phyloP scores from a whole-genome alignment of 257 asterid genomes.

The Nemophila menziesii region DNA sequence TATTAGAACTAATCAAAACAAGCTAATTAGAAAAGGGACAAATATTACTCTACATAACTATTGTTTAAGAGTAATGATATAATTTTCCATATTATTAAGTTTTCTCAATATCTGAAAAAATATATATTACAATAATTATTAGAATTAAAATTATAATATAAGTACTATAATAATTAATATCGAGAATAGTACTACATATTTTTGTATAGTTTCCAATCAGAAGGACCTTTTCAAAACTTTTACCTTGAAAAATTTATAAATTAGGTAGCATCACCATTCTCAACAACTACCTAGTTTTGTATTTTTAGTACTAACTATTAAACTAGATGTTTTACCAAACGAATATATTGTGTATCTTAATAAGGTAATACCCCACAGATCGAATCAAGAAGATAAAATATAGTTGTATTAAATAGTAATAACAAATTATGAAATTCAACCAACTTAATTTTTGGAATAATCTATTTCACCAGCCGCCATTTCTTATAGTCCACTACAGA shows the following conservation, averaged over 20 bases:
- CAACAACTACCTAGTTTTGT: slow-evolving; percentile 2
- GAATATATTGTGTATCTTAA: slow-evolving; percentile 9
- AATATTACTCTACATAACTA: too few species aligned
- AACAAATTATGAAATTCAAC: slow-evolving; percentile 15
- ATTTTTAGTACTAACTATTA: slow-evolving; percentile 12
- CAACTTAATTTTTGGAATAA: slow-evolving; percentile 22
- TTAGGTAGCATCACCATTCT: neutral
- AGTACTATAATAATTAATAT: too few species aligned
- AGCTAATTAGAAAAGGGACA: too few species aligned
- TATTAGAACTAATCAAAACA: too few species aligned
- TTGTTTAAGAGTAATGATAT: too few species aligned
- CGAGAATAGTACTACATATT: too few species aligned
- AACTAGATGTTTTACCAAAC: slow-evolving; percentile 23
- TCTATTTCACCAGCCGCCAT: slow-evolving; percentile 42
- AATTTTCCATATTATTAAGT: too few species aligned
- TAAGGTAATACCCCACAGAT: slow-evolving; percentile 35
- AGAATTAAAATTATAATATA: too few species aligned
- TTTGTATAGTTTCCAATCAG: too few species aligned
- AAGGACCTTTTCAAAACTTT: slow-evolving; percentile 3
- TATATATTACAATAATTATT: too few species aligned
- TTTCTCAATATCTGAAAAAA: too few species aligned
- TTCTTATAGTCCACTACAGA: slow-evolving; percentile 6
- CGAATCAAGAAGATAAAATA: slow-evolving; percentile 8
- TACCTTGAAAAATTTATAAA: slow-evolving; percentile 3
- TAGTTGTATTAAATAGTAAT: slow-evolving; percentile 3